Base-by-base conservation (phyloP, 2,329 filamentous ascomycete genomes). In the Periconia sp. region DNA sequence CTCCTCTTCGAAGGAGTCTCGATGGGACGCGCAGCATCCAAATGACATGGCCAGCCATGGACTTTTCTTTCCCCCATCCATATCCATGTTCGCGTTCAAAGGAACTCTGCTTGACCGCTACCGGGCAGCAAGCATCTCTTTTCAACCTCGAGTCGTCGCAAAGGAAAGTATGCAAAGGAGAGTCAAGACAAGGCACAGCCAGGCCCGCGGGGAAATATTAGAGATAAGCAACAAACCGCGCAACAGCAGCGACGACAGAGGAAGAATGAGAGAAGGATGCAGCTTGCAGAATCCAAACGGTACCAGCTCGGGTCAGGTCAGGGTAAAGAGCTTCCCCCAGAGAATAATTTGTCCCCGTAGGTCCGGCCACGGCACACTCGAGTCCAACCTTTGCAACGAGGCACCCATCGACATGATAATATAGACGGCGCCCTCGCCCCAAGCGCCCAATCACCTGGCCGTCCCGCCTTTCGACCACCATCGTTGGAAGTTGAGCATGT, bases 1-100 rank as follows among this genome's bases (percentile, higher is more conserved):
- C n/a, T 61, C 55, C n/a, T 61, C 55, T 3, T 57, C 57, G 30
- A 57, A 37, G 4, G 36, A 36, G 31, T 62, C 59, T 38, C 52
- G 57, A 35, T 33, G 25, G 39, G 66, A 65, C 59, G 63, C 65
- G 63, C 67, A 69, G 63, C 67, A 70, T 54, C 65, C 63, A 43
- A 66, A 58, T n/a, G 56, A 53, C 38, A 68, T 66, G 54, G 58
- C 65, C 61, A 65, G 56, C 67, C 67, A 70, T 46, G 60, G 43
- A 44, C 48, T 50, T 40, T 52, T 48, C 30, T 52, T 49, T 41
- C 46, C 41, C 40, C 44, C 47, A 42, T 52, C 42, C 54, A 58
- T 56, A n/a, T n/a, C n/a, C n/a, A n/a, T n/a, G n/a, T n/a, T n/a
- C n/a, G n/a, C n/a, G n/a, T n/a, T n/a, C n/a, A n/a, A n/a, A n/a